phyloP scores from a whole-genome alignment of 2,329 filamentous ascomycete genomes.

The Dothidotthia symphoricarpi region DNA sequence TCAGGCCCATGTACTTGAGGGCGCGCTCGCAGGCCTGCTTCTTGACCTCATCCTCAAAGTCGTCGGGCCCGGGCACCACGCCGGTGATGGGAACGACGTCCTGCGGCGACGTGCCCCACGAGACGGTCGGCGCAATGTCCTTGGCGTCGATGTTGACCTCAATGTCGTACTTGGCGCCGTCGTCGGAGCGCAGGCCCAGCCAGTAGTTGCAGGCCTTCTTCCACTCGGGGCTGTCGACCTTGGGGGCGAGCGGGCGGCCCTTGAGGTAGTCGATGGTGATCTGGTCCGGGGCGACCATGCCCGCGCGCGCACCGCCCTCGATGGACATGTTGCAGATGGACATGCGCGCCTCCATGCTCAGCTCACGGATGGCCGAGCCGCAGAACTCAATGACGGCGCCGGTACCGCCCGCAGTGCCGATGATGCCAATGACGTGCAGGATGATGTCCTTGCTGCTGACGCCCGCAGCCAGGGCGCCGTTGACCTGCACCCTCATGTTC shows the following conservation, averaged over 20 bases:
- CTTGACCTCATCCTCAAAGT: conserved; percentile 76
- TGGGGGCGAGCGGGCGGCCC: conserved; percentile 82
- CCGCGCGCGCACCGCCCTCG: conserved; percentile 89
- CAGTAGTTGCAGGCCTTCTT: conserved; percentile 85
- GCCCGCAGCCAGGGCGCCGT: conserved; percentile 83
- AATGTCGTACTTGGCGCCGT: conserved; percentile 84
- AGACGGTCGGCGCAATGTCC: conserved; percentile 89
- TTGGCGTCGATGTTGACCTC: conserved; percentile 88
- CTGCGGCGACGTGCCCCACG: conserved; percentile 96
- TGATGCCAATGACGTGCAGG: conserved; percentile 86
- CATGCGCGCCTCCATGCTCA: conserved; percentile 98
- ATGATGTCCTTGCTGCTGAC: conserved; percentile 97
- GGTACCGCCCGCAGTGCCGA: conserved; percentile 92
- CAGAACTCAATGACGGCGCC: conserved; percentile 97
- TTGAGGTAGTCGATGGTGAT: conserved; percentile 94
- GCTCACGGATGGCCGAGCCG: conserved; percentile 81
- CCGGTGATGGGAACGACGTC: conserved; percentile 94
- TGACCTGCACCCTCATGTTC: conserved; percentile 97
- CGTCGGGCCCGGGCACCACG: conserved; percentile 83
- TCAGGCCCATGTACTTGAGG: conserved; percentile 95
- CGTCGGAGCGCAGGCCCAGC: conserved; percentile 79
- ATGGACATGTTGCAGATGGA: conserved; percentile 99
- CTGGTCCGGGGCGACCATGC: conserved; percentile 95
- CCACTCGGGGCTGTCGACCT: conserved; percentile 82
- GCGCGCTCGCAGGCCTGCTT: conserved; percentile 76